Percentiles rank a stretch among this genome's conserved stretches.
phyloP scores from a whole-genome alignment of 2,329 filamentous ascomycete genomes.

The Gaeumannomyces sp. region DNA sequence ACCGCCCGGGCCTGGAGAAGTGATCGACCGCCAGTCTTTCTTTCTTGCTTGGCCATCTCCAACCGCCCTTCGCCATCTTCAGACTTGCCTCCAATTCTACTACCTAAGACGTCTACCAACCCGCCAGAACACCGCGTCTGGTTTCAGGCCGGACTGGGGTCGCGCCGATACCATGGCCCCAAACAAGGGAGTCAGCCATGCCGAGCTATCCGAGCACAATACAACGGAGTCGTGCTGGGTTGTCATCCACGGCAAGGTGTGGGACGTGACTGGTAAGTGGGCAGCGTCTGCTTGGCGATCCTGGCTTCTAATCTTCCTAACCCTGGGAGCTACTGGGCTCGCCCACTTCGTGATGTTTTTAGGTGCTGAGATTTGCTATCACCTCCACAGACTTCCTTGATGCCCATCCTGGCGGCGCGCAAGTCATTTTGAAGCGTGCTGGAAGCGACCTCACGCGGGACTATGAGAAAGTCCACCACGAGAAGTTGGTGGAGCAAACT shows the following conservation, averaged over 20 bases:
- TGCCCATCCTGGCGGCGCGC: conserved; percentile 5
- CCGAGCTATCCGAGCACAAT: conserved; percentile 6
- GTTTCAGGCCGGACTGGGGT: neutral
- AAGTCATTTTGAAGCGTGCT: neutral
- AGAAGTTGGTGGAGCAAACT: neutral
- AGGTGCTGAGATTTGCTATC: neutral
- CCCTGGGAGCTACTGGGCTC: neutral
- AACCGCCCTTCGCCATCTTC: no score
- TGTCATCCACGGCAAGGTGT: conserved; percentile 1
- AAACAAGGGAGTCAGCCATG: neutral
- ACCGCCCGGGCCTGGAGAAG: no score
- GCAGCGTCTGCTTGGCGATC: neutral
- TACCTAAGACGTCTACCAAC: no score
- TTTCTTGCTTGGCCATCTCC: no score
- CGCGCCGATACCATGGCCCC: neutral
- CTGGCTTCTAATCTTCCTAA: neutral
- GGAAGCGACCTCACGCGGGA: neutral
- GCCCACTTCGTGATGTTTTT: no score
- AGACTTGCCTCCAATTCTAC: no score
- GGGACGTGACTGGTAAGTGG: conserved; percentile 8
- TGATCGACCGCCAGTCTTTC: no score
- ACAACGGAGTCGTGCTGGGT: conserved; percentile 7
- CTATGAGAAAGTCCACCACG: conserved; percentile 1
- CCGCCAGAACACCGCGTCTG: no score
- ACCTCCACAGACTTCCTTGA: conserved; percentile 2